phyloP scores from a whole-genome alignment of 2,329 filamentous ascomycete species.

The Neofusicoccum cordaticola region DNA sequence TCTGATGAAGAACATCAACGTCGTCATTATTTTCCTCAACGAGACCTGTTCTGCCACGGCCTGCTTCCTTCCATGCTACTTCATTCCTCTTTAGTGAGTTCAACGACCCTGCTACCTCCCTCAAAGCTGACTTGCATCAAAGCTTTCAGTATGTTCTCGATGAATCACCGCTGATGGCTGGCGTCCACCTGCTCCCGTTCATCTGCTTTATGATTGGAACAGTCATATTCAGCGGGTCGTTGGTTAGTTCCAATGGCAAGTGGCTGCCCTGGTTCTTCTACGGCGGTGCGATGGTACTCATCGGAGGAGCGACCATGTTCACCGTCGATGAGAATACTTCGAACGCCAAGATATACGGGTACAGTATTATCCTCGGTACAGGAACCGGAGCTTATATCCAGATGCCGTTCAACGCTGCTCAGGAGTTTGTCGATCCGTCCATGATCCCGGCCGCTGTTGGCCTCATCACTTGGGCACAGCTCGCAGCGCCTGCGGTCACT shows the following conservation, averaged over 20 bases:
- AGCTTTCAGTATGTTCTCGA: background rate
- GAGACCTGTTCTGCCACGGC: background rate
- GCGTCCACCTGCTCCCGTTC: background rate
- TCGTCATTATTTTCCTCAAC: background rate
- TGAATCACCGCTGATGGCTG: background rate
- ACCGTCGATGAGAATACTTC: too few relatives aligned
- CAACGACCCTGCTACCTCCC: background rate
- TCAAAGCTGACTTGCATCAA: background rate
- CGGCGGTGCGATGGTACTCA: too few relatives aligned
- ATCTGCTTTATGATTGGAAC: background rate
- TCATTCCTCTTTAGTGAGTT: conserved; percentile 28
- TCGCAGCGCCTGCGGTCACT: conserved; percentile 19
- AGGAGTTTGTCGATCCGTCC: conserved; percentile 18
- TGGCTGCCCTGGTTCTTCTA: background rate
- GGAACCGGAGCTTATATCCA: conserved; percentile 17
- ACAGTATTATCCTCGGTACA: background rate
- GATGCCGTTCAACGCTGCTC: conserved; percentile 20
- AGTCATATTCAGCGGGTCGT: background rate
- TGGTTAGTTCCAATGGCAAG: background rate
- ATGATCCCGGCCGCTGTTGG: conserved; percentile 19
- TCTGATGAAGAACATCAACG: background rate
- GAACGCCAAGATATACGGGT: too few relatives aligned
- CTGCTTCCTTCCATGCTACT: conserved; percentile 36
- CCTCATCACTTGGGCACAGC: conserved; percentile 22
- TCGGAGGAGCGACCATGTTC: too few relatives aligned